phyloP scores from a whole-genome alignment of 2,329 filamentous ascomycete species.

The Pseudomassariella vexata region DNA sequence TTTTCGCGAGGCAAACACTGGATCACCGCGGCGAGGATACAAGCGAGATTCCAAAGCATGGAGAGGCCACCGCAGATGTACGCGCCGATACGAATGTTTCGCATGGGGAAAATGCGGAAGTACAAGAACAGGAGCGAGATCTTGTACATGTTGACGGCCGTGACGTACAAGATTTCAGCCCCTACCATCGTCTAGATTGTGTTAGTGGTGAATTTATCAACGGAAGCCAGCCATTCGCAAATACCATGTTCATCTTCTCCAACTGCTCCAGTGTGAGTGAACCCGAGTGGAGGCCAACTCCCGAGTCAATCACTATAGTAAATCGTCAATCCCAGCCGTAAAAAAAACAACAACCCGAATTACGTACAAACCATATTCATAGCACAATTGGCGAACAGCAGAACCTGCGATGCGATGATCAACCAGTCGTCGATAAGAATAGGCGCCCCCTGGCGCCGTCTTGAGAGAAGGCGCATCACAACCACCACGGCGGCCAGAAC shows the following conservation, averaged over 20 bases:
- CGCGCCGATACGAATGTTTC: constrained; percentile 1
- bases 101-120: constrained; percentile 3
- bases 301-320: constrained; percentile 1
- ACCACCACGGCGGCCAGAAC: constrained; percentile 3
- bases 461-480: constrained; percentile 2
- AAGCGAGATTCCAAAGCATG: constrained; percentile 1
- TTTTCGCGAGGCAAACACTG: constrained; percentile 5
- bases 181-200: constrained; percentile 1
- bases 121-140: constrained; percentile 4
- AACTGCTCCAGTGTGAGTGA: background rate
- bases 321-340: too few species aligned
- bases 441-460: constrained; percentile 1
- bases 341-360: too few species aligned
- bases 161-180: constrained; percentile 4
- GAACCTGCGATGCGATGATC: constrained; percentile 1
- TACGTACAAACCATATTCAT: constrained; percentile 4
- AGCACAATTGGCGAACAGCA: background rate
- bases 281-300: constrained; percentile 3
- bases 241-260: constrained; percentile 1
- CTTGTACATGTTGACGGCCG: constrained; percentile 6
- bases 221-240: background rate
- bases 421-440: constrained; percentile 5
- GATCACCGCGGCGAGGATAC: constrained; percentile 4
- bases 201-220: background rate
- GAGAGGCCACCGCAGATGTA: constrained; percentile 2